phyloP scores from a whole-genome alignment of 1,284 basidiomycete genomes.

The Stereum hirsutum region DNA sequence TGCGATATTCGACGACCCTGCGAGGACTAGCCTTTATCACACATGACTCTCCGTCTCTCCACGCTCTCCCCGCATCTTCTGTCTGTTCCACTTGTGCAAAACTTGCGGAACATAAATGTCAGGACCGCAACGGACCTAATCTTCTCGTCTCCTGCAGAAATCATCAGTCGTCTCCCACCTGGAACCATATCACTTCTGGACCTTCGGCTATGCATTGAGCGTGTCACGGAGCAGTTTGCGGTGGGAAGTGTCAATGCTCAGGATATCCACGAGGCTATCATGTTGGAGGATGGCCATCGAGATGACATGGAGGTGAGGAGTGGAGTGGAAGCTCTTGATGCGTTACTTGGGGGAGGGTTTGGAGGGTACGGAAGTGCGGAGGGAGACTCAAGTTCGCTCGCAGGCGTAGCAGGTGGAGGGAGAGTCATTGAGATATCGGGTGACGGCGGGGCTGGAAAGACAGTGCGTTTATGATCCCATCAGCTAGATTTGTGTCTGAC shows the following conservation, averaged over 20 bases:
- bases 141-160: slow-evolving; percentile 36
- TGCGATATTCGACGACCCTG: too few relatives aligned
- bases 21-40: too few relatives aligned
- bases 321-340: slow-evolving; percentile 40
- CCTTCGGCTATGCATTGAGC: slow-evolving; percentile 28
- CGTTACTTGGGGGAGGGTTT: slow-evolving; percentile 35
- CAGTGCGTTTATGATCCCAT: slow-evolving; percentile 31
- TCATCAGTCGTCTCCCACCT: slow-evolving; percentile 39
- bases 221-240: slow-evolving; percentile 31
- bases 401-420: slow-evolving; percentile 16
- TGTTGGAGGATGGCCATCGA: slow-evolving; percentile 13
- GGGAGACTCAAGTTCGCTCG: too few relatives aligned
- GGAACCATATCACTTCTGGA: slow-evolving; percentile 38
- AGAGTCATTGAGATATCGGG: slow-evolving; percentile 60
- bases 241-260: slow-evolving; percentile 31
- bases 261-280: slow-evolving; percentile 23
- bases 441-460: slow-evolving; percentile 51
- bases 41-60: slow-evolving; percentile 6
- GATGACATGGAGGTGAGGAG: slow-evolving; percentile 14
- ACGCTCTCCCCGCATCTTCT: slow-evolving; percentile 12
- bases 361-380: too few relatives aligned
- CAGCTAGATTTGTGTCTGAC: slow-evolving; percentile 2
- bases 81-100: slow-evolving; percentile 20
- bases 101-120: slow-evolving; percentile 33
- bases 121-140: slow-evolving; percentile 50